These are phyloP conservation scores for Saccharomycopsis microspora DNA, from an alignment of 805 yeast genomes.

Conservation along the genomic window DNA sequence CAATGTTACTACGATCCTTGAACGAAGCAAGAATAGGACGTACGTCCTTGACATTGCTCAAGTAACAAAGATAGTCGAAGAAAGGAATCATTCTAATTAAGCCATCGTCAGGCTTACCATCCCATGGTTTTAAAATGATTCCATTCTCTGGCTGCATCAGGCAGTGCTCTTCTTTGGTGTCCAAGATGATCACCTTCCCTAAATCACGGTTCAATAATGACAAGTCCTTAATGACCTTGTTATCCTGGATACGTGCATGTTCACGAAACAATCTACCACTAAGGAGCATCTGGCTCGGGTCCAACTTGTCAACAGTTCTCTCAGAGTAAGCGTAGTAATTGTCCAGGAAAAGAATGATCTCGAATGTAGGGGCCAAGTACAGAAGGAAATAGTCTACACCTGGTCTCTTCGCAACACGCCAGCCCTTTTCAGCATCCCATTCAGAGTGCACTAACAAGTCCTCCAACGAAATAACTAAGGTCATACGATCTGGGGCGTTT, in stretches of 20 bases:
- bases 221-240: slow-evolving; percentile 82
- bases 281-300: slow-evolving; percentile 84
- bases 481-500: slow-evolving; percentile 66
- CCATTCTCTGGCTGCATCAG: slow-evolving; percentile 90
- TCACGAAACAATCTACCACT: slow-evolving; percentile 84
- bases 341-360: slow-evolving; percentile 82
- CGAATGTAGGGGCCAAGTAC: slow-evolving; percentile 90
- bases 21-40: slow-evolving; percentile 78
- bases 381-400: slow-evolving; percentile 96
- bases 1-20: slow-evolving; percentile 50
- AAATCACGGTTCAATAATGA: slow-evolving; percentile 85
- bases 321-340: slow-evolving; percentile 81
- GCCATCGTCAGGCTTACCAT: slow-evolving; percentile 72
- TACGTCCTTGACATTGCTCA: slow-evolving; percentile 58
- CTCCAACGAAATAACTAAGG: slow-evolving; percentile 81
- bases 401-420: slow-evolving; percentile 99
- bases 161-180: slow-evolving; percentile 60
- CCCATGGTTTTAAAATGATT: slow-evolving; percentile 78
- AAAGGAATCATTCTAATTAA: slow-evolving; percentile 79
- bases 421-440: slow-evolving; percentile 86
- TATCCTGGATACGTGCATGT: slow-evolving; percentile 75
- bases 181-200: slow-evolving; percentile 68
- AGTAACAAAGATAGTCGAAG: slow-evolving; percentile 78
- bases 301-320: slow-evolving; percentile 75
- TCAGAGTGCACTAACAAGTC: slow-evolving; percentile 84